Evolutionary conservation across 768 basidiomycete species (phyloP).

Genomic region (Podaxis sp.): DNA sequence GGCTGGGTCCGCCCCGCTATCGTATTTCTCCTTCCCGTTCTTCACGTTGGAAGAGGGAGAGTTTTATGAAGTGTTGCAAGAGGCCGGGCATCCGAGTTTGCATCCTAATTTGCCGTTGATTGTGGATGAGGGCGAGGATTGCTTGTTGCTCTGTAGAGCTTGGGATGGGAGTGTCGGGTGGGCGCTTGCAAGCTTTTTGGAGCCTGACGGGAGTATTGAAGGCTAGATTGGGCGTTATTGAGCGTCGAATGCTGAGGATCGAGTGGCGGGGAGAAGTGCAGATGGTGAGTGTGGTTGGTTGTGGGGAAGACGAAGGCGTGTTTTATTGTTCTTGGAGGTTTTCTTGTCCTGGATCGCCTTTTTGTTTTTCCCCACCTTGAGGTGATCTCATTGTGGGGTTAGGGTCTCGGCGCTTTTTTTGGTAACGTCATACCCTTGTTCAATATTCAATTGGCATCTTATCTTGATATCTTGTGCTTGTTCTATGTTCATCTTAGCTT

Average conservation of each 20-base stretch:
- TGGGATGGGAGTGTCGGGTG: constrained; percentile 60
- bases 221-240: neutral
- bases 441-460: constrained; percentile 6
- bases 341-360: neutral
- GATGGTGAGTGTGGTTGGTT: neutral
- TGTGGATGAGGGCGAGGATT: constrained; percentile 77
- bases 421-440: constrained; percentile 2
- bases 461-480: constrained; percentile 4
- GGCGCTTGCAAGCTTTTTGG: constrained; percentile 80
- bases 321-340: neutral
- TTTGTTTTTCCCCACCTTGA: constrained; percentile 5
- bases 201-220: constrained; percentile 42
- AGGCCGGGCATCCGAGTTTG: constrained; percentile 75
- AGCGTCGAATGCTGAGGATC: neutral
- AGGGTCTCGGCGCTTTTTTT: constrained; percentile 7
- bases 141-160: constrained; percentile 71
- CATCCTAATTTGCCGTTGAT: constrained; percentile 73
- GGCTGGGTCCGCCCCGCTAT: constrained; percentile 37
- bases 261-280: neutral
- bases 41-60: constrained; percentile 66
- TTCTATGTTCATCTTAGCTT: constrained; percentile 1
- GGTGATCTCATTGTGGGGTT: neutral
- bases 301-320: neutral
- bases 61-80: constrained; percentile 65
- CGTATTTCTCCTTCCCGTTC: constrained; percentile 74